Base-by-base conservation (phyloP, 768 basidiomycete species). In the Strobilomyces dryophilus region DNA sequence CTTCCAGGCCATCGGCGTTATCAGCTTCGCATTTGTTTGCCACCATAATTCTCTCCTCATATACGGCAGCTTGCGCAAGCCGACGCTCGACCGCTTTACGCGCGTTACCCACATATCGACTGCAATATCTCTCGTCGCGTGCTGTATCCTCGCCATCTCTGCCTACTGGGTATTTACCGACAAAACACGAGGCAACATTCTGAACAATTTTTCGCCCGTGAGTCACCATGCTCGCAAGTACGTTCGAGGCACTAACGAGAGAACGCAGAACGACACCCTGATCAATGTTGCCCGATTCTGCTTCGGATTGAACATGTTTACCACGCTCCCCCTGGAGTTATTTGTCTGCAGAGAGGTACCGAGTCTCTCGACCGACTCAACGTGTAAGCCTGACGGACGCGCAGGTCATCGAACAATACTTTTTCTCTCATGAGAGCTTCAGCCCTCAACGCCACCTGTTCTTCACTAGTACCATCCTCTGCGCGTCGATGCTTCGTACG, bases 11-110 rank as follows among this genome's bases (percentile, higher is more conserved):
- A 95, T 98, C 44, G 97, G 95, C 21, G 97, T 99, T 56, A 99
- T 99, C 63, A 90, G 88, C 67, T 94, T 93, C 63, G 92, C 94
- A 41, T 98, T 94, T 63, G 95, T 97, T 20, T 97, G 95, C 66
- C 95, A 99, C 69, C 97, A 98, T 70, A 99, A 99, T 68, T 93
- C 94, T 9, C 81, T 98, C 49, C 79, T 98, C 58, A 98, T 99
- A 60, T 99, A 98, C 63, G 94, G 95, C 45, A 91, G 89, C 62
- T 73, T 99, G 66, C 82, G 83, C 41, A 95, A 90, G 8, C 97
- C 97, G 8, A 98, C 97, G 0, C 74, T 98, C 26, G 95, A 98
- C 68, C 82, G 95, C 36, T 99, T 98, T 67, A 83, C 91, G 45
- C 81, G 79, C 63, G 92, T 99, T 21, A 97, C 94, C 5, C 97